Evolutionary conservation across 176 grass and related monocot species (phyloP).

Genomic region (Luzula sylvatica): DNA sequence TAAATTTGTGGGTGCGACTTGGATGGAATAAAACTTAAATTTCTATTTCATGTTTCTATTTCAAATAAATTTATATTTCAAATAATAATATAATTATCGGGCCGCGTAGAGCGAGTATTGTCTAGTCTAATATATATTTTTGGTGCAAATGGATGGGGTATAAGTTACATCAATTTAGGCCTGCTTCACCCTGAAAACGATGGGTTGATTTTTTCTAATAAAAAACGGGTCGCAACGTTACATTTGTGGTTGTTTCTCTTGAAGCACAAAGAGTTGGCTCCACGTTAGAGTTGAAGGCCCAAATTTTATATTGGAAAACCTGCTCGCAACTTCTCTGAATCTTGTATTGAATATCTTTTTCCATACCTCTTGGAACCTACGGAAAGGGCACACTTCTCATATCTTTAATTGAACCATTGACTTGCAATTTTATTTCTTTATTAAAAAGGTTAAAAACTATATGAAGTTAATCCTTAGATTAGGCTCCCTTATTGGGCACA

Average conservation of each 20-base stretch:
- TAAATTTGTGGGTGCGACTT: too few relatives aligned
- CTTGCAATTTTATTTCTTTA: background rate
- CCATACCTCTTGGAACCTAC: background rate
- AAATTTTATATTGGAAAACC: background rate
- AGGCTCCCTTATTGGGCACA: background rate
- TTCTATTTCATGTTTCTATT: too few relatives aligned
- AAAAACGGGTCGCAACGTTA: too few relatives aligned
- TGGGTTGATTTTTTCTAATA: too few relatives aligned
- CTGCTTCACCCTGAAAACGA: too few relatives aligned
- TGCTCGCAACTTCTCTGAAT: background rate
- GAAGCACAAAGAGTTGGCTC: background rate
- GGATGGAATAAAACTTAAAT: too few relatives aligned
- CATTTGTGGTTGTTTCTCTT: background rate
- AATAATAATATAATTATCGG: too few relatives aligned
- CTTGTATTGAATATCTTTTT: background rate
- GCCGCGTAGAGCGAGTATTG: too few relatives aligned
- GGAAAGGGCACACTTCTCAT: background rate
- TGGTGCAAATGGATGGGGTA: too few relatives aligned
- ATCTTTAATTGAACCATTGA: background rate
- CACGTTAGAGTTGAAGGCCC: slow-evolving; percentile 5
- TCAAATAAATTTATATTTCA: too few relatives aligned
- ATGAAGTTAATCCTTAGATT: background rate
- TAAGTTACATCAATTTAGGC: too few relatives aligned
- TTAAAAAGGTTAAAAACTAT: background rate
- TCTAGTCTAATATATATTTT: too few relatives aligned